Evolutionary conservation across 1,284 basidiomycete genomes (phyloP).

Genomic region (Athelia sp.): DNA sequence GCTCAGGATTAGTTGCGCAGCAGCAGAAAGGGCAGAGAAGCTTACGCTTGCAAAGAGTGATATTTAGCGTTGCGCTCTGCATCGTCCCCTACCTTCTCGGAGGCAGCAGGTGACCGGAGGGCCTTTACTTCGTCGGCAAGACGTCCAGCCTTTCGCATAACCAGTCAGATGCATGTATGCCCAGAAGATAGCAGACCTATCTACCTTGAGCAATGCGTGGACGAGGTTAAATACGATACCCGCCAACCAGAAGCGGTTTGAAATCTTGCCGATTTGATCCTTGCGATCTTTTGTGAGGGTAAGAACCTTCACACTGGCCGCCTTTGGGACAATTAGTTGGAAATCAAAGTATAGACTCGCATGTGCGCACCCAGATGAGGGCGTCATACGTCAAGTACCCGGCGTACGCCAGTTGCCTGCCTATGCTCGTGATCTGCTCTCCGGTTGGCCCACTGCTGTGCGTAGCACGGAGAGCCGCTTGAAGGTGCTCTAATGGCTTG

Average conservation of each 20-base stretch:
- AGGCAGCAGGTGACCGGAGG: slow-evolving; percentile 38
- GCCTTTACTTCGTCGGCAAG: slow-evolving; percentile 55
- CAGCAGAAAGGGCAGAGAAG: slow-evolving; percentile 10
- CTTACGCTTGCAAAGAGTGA: slow-evolving; percentile 53
- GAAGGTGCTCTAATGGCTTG: slow-evolving; percentile 93
- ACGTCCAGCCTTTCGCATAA: slow-evolving; percentile 61
- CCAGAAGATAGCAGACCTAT: too few relatives aligned
- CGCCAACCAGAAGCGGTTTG: slow-evolving; percentile 87
- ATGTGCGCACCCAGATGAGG: slow-evolving; percentile 70
- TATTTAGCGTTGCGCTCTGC: slow-evolving; percentile 62
- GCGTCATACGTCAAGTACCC: slow-evolving; percentile 85
- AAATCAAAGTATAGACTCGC: too few relatives aligned
- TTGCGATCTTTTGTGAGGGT: slow-evolving; percentile 61
- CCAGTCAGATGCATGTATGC: too few relatives aligned
- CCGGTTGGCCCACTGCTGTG: slow-evolving; percentile 51
- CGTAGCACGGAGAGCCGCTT: slow-evolving; percentile 83
- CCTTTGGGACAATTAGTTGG: too few relatives aligned
- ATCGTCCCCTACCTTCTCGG: slow-evolving; percentile 62
- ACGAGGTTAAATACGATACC: slow-evolving; percentile 81
- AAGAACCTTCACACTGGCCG: slow-evolving; percentile 68
- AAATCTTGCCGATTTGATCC: slow-evolving; percentile 63
- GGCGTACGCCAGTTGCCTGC: slow-evolving; percentile 86
- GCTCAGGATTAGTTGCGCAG: slow-evolving; percentile 1
- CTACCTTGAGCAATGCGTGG: slow-evolving; percentile 64
- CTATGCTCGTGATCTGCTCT: slow-evolving; percentile 82